A percentile compares a stretch with the other conserved stretches of the same genome.
These are phyloP conservation scores for Xylaria bambusicola DNA, from an alignment of 495 filamentous ascomycete species.

Conservation along the genomic window DNA sequence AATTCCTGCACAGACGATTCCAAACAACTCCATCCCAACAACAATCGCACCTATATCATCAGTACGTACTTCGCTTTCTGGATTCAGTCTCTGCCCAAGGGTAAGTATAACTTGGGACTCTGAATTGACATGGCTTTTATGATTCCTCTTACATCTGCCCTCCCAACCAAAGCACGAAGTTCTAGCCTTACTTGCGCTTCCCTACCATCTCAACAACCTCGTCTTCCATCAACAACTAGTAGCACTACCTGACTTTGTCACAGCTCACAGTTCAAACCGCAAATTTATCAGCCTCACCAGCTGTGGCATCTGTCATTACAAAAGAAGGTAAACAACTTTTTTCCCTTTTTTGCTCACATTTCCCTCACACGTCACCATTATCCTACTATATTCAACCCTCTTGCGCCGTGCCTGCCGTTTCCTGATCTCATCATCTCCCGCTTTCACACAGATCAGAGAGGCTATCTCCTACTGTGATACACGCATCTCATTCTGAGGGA, in stretches of 20 bases:
- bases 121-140: too few relatives aligned
- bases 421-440: neutral
- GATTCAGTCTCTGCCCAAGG: too few relatives aligned
- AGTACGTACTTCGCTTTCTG: too few relatives aligned
- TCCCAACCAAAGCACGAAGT: neutral
- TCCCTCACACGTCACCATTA: neutral
- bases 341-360: neutral
- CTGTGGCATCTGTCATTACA: neutral
- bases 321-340: neutral
- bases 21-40: too few relatives aligned
- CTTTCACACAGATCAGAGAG: too few relatives aligned
- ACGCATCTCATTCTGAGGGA: neutral
- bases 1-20: too few relatives aligned
- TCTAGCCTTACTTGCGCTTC: neutral
- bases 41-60: too few relatives aligned
- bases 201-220: neutral
- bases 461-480: neutral
- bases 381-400: neutral
- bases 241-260: conserved; percentile 1
- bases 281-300: too few relatives aligned
- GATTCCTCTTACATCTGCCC: neutral
- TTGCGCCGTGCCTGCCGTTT: neutral
- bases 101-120: too few relatives aligned
- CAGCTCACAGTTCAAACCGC: neutral
- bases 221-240: neutral